Base-by-base conservation (phyloP, 768 basidiomycete genomes). In the Collybia sordida region DNA sequence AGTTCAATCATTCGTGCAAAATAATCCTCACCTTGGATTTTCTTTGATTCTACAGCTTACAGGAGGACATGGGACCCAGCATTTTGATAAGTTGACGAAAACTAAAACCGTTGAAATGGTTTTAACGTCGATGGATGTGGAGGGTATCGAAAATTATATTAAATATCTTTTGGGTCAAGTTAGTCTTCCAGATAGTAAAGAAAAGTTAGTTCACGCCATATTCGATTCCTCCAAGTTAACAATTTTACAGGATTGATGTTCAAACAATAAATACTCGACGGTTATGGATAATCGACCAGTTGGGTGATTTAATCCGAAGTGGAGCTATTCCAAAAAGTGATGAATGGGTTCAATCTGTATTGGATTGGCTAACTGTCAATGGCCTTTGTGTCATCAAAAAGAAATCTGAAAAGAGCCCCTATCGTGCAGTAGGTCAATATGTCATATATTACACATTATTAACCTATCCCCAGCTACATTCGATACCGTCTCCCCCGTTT, bases 31-130 rank as follows among this genome's bases (percentile, higher is more conserved):
- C 11, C 77, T 88, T 35, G 94, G 92, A 3, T 91, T 96, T 60
- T 80, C 92, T 6, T 71, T 98, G 35, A 84, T 99, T 59, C 71
- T 92, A 27, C 87, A 92, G 61, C 72, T 98, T 21, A 90, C 92
- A 1, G 91, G 90, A 17, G 77, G 82, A 42, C 75, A 96, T 63
- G 93, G 93, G 8, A 86, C 79, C 59, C 81, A 85, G 50, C 88
- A 93, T 64, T 99, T 98, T 59, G 96, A 99, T 69, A 87, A 81
- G 65, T 66, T 96, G 50, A 96, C 95, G 9, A 88, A 84, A 66
- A 95, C 95, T 7, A 97, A 94, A 69, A 96, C 92, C 0, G 80
- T 98, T 28, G 93, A 96, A 69, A 79, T 81, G 1, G 85, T 98
- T 49, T 72, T 98, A 48, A 76, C 82, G 3, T 81, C 80, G 28